Evolutionary conservation across 139 green algal species (phyloP).

Genomic region (Ostreobium quekettii): DNA sequence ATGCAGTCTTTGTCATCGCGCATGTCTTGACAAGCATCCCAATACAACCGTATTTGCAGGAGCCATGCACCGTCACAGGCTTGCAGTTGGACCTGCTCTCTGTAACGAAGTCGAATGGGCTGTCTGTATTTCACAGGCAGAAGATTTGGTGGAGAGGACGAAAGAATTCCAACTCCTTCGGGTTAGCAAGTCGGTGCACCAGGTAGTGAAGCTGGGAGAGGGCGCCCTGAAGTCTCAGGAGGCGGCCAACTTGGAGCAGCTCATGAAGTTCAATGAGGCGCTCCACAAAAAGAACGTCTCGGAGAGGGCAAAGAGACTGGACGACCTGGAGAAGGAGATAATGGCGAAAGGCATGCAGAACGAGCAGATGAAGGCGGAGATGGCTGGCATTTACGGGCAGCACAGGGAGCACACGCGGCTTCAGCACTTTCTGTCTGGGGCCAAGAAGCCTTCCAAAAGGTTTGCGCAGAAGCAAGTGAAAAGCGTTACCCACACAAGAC

Average conservation of each 20-base stretch:
- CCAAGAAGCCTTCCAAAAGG: background rate
- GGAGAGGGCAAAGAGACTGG: conserved; percentile 24
- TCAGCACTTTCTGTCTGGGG: background rate
- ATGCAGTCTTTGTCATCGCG: too few species aligned
- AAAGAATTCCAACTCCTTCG: conserved; percentile 70
- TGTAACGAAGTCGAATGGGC: too few species aligned
- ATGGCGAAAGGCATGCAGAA: conserved; percentile 30
- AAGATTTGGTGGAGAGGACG: conserved; percentile 48
- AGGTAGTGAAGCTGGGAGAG: conserved; percentile 22
- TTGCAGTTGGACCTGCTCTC: too few species aligned
- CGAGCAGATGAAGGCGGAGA: conserved; percentile 18
- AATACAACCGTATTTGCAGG: too few species aligned
- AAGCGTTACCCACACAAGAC: too few species aligned
- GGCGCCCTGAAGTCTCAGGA: conserved; percentile 26
- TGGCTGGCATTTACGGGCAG: conserved; percentile 15
- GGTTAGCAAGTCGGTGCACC: conserved; percentile 59
- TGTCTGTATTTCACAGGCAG: too few species aligned
- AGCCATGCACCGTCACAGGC: too few species aligned
- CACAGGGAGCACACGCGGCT: conserved; percentile 22
- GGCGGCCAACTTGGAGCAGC: conserved; percentile 34
- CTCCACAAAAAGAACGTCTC: conserved; percentile 34
- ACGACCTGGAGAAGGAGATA: conserved; percentile 21
- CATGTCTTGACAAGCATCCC: too few species aligned
- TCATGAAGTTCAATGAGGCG: conserved; percentile 27
- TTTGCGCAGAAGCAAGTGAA: too few species aligned